These are phyloP conservation scores for Apiospora saccharicola DNA, from an alignment of 2,329 filamentous ascomycete species.

Conservation along the genomic window DNA sequence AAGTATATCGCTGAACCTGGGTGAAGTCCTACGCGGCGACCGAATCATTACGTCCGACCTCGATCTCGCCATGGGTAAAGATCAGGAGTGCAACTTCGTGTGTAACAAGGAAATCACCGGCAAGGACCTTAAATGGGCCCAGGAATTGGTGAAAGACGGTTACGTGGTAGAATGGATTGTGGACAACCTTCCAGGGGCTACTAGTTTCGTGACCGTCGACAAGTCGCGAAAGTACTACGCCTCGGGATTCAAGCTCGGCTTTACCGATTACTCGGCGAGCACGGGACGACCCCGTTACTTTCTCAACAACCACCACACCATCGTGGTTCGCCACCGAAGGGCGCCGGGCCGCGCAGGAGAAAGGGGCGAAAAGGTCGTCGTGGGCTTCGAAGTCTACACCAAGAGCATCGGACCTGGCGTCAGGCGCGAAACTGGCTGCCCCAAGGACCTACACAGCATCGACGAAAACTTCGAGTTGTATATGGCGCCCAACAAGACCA, in stretches of 20 bases:
- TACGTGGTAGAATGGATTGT: slow-evolving; percentile 95
- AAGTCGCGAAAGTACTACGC: slow-evolving; percentile 88
- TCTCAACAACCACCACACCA: slow-evolving; percentile 87
- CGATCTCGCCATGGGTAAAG: slow-evolving; percentile 78
- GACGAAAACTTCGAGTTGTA: slow-evolving; percentile 73
- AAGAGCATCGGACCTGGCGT: slow-evolving; percentile 75
- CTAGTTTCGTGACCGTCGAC: slow-evolving; percentile 86
- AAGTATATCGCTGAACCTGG: slow-evolving; percentile 82
- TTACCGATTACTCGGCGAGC: slow-evolving; percentile 68
- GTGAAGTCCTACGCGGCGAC: slow-evolving; percentile 87
- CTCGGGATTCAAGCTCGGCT: slow-evolving; percentile 87
- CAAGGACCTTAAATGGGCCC: slow-evolving; percentile 70
- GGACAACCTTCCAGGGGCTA: slow-evolving; percentile 88
- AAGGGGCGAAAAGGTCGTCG: slow-evolving; percentile 78
- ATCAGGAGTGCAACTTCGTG: slow-evolving; percentile 75
- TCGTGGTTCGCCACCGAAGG: slow-evolving; percentile 80
- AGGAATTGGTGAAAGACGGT: slow-evolving; percentile 76
- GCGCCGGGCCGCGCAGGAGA: slow-evolving; percentile 74
- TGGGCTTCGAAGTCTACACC: slow-evolving; percentile 89
- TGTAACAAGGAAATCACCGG: slow-evolving; percentile 73
- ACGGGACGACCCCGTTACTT: slow-evolving; percentile 72
- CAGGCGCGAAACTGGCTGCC: slow-evolving; percentile 72
- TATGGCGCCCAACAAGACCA: slow-evolving; percentile 69
- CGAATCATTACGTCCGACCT: slow-evolving; percentile 87
- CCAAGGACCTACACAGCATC: slow-evolving; percentile 68